A percentile compares a stretch with the other conserved stretches of the same genome.
phyloP scores from a whole-genome alignment of 2,329 filamentous ascomycete genomes.

The Phoma sp. region DNA sequence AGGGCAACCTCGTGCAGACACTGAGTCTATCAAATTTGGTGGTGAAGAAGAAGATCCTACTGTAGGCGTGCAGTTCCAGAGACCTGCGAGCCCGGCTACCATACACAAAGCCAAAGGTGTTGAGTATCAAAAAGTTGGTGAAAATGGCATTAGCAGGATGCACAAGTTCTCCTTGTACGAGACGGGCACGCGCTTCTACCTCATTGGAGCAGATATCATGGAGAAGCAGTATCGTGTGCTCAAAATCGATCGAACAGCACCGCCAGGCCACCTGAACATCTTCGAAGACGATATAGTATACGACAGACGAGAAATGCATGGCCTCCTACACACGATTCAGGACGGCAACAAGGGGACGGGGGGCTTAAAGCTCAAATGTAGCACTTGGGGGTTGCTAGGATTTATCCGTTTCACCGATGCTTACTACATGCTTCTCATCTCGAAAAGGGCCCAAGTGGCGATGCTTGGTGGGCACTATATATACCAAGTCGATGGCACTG shows the following conservation, averaged over 20 bases:
- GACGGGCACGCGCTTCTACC: conserved; percentile 90
- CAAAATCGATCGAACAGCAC: conserved; percentile 91
- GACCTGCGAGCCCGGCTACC: conserved; percentile 49
- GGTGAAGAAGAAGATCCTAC: conserved; percentile 53
- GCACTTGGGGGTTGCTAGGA: conserved; percentile 90
- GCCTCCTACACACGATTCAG: conserved; percentile 91
- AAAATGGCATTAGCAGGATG: conserved; percentile 66
- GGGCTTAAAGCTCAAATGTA: conserved; percentile 87
- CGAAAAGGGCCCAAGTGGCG: conserved; percentile 93
- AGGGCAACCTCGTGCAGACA: conserved; percentile 40
- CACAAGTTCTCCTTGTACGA: conserved; percentile 98
- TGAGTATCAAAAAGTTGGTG: conserved; percentile 53
- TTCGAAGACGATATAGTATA: conserved; percentile 96
- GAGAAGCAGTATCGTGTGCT: conserved; percentile 89
- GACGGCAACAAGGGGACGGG: conserved; percentile 92
- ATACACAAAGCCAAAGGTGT: conserved; percentile 49
- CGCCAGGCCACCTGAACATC: conserved; percentile 79
- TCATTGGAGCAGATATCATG: conserved; percentile 89
- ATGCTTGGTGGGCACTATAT: conserved; percentile 96
- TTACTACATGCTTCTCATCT: conserved; percentile 97
- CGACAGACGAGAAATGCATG: conserved; percentile 88
- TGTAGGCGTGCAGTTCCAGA: conserved; percentile 48
- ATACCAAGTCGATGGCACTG: conserved; percentile 93
- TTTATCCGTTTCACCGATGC: conserved; percentile 96
- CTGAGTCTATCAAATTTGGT: conserved; percentile 45